These are phyloP conservation scores for Cordia subcordata DNA, from an alignment of 257 asterid genomes.

Conservation along the genomic window DNA sequence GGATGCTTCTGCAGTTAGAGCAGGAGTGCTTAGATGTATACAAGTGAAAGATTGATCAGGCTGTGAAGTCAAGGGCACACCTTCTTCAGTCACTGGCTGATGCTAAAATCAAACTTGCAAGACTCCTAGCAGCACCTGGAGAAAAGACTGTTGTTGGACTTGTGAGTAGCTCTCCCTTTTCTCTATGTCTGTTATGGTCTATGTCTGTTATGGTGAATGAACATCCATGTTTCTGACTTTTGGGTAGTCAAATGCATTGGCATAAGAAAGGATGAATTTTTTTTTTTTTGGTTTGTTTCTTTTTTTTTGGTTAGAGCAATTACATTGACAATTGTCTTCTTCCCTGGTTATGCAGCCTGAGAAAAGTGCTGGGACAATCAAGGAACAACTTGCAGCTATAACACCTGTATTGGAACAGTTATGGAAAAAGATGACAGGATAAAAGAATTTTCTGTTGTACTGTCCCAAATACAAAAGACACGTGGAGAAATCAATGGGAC, in stretches of 20 bases:
- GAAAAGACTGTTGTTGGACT: constrained; percentile 68
- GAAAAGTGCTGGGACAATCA: constrained; percentile 87
- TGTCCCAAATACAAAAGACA: constrained; percentile 79
- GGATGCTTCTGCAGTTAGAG: constrained; percentile 82
- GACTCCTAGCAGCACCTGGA: constrained; percentile 76
- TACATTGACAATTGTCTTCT: background rate
- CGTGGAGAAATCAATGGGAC: constrained; percentile 79
- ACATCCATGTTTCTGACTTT: no score
- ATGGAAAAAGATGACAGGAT: constrained; percentile 79
- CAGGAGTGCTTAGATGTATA: constrained; percentile 94
- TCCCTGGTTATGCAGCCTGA: constrained; percentile 58
- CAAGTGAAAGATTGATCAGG: constrained; percentile 84
- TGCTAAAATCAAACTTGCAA: constrained; percentile 86
- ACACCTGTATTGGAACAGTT: constrained; percentile 84
- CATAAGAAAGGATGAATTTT: no score
- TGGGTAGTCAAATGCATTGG: no score
- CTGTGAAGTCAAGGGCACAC: constrained; percentile 74
- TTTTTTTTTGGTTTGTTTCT: no score
- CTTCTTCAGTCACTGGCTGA: constrained; percentile 88
- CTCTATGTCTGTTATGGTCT: background rate
- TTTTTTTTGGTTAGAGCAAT: background rate
- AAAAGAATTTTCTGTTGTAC: constrained; percentile 82
- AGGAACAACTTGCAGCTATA: constrained; percentile 90
- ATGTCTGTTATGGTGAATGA: no score
- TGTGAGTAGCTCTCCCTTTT: constrained; percentile 43